Evolutionary conservation across 805 yeast genomes (phyloP).

Genomic region (Wickerhamiella australiensis): DNA sequence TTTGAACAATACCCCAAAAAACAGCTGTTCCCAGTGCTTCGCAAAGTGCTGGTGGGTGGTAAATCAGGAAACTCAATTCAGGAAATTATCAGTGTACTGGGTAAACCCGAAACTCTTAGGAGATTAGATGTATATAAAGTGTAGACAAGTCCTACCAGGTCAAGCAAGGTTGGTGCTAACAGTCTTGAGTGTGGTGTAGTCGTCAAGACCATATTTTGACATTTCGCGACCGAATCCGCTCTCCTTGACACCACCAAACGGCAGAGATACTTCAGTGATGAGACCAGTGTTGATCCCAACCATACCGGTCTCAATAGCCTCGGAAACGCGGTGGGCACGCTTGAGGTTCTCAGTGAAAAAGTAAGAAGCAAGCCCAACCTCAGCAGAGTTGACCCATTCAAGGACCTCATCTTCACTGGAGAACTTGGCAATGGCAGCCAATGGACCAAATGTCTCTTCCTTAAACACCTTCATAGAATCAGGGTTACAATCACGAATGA

Average conservation of each 20-base stretch:
- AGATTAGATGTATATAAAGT: not conserved
- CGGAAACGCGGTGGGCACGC: conserved; percentile 49
- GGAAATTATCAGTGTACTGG: conserved; percentile 43
- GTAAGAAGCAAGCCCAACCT: conserved; percentile 70
- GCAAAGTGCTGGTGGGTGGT: conserved; percentile 62
- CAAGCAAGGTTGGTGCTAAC: conserved; percentile 34
- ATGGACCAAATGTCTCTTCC: conserved; percentile 79
- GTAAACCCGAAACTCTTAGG: conserved; percentile 20
- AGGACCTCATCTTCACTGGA: conserved; percentile 52
- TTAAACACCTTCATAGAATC: conserved; percentile 40
- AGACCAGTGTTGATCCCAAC: conserved; percentile 68
- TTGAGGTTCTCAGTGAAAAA: conserved; percentile 47
- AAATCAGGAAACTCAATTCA: conserved; percentile 60
- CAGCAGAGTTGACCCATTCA: conserved; percentile 48
- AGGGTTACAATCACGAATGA: conserved; percentile 46
- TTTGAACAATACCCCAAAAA: conserved; percentile 15
- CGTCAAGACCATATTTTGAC: conserved; percentile 62
- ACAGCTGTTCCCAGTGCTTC: conserved; percentile 40
- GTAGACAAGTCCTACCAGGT: not conserved
- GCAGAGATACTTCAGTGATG: conserved; percentile 43
- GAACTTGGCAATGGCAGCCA: conserved; percentile 59
- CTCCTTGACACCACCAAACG: conserved; percentile 61
- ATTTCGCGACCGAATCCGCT: conserved; percentile 78
- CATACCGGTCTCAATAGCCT: conserved; percentile 66
- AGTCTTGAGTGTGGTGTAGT: conserved; percentile 54